These are phyloP conservation scores for Forsythia viridissima DNA, from an alignment of 257 asterid species.

Conservation along the genomic window DNA sequence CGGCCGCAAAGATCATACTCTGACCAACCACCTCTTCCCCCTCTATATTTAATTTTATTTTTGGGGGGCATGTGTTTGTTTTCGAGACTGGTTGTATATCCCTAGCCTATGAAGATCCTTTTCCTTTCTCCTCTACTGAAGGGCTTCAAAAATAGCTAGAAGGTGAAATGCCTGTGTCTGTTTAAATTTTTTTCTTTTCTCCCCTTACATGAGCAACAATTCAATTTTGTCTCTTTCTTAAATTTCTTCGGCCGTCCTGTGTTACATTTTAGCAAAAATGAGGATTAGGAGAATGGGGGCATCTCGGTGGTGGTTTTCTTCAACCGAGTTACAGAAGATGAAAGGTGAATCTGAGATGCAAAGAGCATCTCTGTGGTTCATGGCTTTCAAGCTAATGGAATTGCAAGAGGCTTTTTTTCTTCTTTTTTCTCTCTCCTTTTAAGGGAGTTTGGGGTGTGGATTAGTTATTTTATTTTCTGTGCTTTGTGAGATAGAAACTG, in stretches of 20 bases:
- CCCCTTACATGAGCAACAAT: not conserved
- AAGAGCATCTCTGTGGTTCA: not conserved
- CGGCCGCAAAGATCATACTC: not conserved
- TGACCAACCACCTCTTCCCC: not conserved
- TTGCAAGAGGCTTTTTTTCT: too few species aligned
- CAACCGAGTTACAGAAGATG: not conserved
- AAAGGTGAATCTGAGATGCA: not conserved
- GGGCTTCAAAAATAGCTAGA: not conserved
- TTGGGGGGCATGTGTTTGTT: not conserved
- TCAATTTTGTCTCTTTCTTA: not conserved
- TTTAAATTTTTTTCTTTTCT: not conserved
- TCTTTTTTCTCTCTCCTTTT: not conserved
- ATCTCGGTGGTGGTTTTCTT: not conserved
- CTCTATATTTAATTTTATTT: not conserved
- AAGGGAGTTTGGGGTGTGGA: not conserved
- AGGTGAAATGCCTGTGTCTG: not conserved
- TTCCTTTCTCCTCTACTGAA: not conserved
- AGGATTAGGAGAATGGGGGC: not conserved
- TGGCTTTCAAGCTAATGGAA: not conserved
- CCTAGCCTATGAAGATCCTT: not conserved
- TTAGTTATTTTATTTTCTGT: not conserved
- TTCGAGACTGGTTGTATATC: not conserved
- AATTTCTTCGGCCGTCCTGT: not conserved
- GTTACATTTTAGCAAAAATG: not conserved
- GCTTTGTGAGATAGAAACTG: not conserved